These are phyloP conservation scores for Scedosporium minutisporum DNA, from an alignment of 2,329 filamentous ascomycete species.

Conservation along the genomic window DNA sequence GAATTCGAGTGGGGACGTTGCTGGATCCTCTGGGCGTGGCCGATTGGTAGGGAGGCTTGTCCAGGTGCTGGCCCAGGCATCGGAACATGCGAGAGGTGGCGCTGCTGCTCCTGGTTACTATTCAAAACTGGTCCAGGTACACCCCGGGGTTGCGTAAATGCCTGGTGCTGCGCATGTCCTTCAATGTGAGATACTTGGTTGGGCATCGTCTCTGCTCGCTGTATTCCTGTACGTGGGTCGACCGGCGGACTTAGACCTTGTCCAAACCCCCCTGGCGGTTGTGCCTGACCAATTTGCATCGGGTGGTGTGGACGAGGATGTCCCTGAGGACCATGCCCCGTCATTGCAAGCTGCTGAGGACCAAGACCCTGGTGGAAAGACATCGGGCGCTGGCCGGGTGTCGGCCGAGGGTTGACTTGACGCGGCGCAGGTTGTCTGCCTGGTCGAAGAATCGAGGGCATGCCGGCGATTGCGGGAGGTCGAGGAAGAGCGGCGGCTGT, in stretches of 20 bases:
- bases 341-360: not conserved
- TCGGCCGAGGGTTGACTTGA: not conserved
- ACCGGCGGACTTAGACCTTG: not conserved
- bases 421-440: not conserved
- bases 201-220: not conserved
- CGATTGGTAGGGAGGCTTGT: not conserved
- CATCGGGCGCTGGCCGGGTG: not conserved
- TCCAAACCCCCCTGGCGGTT: not conserved
- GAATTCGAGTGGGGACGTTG: constrained; percentile 5
- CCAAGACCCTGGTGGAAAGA: not conserved
- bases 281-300: not conserved
- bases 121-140: not conserved
- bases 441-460: not conserved
- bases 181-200: not conserved
- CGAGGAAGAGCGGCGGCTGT: not conserved
- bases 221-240: not conserved
- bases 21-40: not conserved
- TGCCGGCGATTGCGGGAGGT: not conserved
- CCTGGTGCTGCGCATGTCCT: not conserved
- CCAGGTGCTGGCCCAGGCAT: not conserved
- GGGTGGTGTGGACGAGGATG: not conserved
- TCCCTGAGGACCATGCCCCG: not conserved
- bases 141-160: not conserved
- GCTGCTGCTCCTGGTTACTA: not conserved
- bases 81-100: not conserved